Percentiles rank a stretch among this genome's conserved stretches.
These are phyloP conservation scores for Leptographium procerum DNA, from an alignment of 2,329 filamentous ascomycete genomes.

Conservation along the genomic window DNA sequence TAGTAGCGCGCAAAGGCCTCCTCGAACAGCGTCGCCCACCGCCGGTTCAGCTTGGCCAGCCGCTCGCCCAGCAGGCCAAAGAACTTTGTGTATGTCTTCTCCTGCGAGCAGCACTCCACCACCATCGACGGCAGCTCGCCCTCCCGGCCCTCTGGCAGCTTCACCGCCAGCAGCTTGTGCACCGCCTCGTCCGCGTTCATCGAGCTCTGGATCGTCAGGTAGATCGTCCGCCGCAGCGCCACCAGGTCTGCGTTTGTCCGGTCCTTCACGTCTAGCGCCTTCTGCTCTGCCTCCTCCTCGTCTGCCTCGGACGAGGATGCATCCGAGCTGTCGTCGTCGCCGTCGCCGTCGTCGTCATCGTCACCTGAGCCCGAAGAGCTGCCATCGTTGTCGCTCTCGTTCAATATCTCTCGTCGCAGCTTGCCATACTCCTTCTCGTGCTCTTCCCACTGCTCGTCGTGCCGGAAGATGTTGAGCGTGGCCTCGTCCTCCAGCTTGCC, in stretches of 20 bases:
- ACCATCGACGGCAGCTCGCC: slow-evolving; percentile 92
- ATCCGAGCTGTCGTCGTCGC: slow-evolving; percentile 17
- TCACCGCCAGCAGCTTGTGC: slow-evolving; percentile 93
- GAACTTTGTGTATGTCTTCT: slow-evolving; percentile 95
- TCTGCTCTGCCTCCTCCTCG: slow-evolving; percentile 64
- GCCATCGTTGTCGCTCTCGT: slow-evolving; percentile 71
- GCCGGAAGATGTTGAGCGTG: slow-evolving; percentile 89
- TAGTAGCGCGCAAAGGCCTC: slow-evolving; percentile 87
- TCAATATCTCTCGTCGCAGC: slow-evolving; percentile 85
- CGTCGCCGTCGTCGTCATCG: slow-evolving; percentile 44
- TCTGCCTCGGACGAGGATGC: slow-evolving; percentile 21
- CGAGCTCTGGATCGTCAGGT: slow-evolving; percentile 94
- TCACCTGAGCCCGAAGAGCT: slow-evolving; percentile 39
- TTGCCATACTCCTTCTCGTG: slow-evolving; percentile 84
- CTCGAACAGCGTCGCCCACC: slow-evolving; percentile 92
- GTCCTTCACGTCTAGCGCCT: slow-evolving; percentile 91
- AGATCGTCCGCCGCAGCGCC: slow-evolving; percentile 86
- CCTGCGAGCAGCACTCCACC: slow-evolving; percentile 91
- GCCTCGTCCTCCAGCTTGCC: slow-evolving; percentile 80
- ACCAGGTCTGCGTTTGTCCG: slow-evolving; percentile 94
- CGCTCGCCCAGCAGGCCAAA: slow-evolving; percentile 89
- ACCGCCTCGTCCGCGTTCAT: slow-evolving; percentile 94
- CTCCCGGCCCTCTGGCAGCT: slow-evolving; percentile 76
- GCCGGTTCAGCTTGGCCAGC: slow-evolving; percentile 88
- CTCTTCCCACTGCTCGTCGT: slow-evolving; percentile 78